Conservation (phyloP, 2,329 filamentous ascomycete genomes). For the Aspergillus terreus region DNA sequence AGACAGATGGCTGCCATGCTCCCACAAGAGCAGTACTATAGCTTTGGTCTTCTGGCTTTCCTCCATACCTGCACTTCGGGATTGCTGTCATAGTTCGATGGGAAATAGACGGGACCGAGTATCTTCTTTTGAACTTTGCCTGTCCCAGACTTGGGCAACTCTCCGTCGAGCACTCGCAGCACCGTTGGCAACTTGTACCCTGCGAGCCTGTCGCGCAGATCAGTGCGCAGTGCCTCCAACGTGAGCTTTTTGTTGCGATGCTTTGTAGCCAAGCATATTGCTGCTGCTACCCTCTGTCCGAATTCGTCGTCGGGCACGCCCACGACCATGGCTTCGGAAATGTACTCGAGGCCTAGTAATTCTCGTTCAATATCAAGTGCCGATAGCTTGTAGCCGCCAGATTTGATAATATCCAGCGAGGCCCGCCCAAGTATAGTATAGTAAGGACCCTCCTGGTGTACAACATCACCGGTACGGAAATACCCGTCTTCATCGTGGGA, state of each 20-base stretch:
- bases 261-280: conserved; percentile 34
- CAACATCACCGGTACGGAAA: conserved; percentile 45
- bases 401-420: conserved; percentile 54
- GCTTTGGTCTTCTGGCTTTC: not conserved
- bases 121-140: conserved; percentile 61
- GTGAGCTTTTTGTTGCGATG: conserved; percentile 22
- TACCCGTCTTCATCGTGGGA: conserved; percentile 44
- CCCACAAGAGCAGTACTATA: not conserved
- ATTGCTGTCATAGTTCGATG: conserved; percentile 5
- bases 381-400: conserved; percentile 54
- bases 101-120: conserved; percentile 33
- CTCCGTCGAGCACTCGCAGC: conserved; percentile 67
- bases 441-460: conserved; percentile 31
- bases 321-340: conserved; percentile 53
- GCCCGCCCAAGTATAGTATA: conserved; percentile 54
- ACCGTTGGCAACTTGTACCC: conserved; percentile 92
- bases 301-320: conserved; percentile 53
- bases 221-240: conserved; percentile 22
- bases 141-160: conserved; percentile 60
- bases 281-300: conserved; percentile 51
- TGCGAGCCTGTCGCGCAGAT: conserved; percentile 53
- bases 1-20: too few relatives aligned
- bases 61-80: not conserved
- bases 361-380: conserved; percentile 55
- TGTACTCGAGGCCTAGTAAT: conserved; percentile 47